Percentiles rank a stretch among this genome's conserved stretches.
These are phyloP conservation scores for Rutidosis leptorrhynchoides DNA, from an alignment of 129 eudicot species.

Conservation along the genomic window DNA sequence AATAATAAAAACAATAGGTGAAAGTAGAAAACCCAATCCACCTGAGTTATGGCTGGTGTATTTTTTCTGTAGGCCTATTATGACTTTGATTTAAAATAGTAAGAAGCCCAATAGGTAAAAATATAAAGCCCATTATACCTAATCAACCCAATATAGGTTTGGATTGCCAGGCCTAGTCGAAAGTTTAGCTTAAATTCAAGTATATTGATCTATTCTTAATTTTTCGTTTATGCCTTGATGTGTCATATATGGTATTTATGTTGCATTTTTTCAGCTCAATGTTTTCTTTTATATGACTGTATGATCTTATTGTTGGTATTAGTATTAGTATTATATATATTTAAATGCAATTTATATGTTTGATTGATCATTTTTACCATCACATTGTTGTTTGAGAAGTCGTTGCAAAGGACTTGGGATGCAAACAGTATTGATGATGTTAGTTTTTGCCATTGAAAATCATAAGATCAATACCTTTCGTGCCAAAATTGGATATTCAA, in stretches of 20 bases:
- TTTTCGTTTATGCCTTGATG: background rate
- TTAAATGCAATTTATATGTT: background rate
- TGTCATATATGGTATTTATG: background rate
- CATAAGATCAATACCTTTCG: conserved; percentile 59
- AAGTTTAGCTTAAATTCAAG: background rate
- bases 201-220: background rate
- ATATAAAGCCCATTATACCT: no score
- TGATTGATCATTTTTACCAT: conserved; percentile 11
- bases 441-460: conserved; percentile 62
- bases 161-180: no score
- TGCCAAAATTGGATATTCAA: conserved; percentile 83
- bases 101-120: no score
- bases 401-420: conserved; percentile 95
- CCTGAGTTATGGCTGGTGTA: no score
- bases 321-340: no score
- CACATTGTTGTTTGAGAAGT: conserved; percentile 44
- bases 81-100: no score
- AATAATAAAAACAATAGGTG: no score
- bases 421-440: conserved; percentile 78
- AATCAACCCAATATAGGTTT: no score
- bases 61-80: no score
- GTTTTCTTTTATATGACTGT: background rate
- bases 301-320: background rate
- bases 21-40: no score
- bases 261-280: background rate